Conservation (phyloP, 768 basidiomycete species). For the Pluteus cervinus region DNA sequence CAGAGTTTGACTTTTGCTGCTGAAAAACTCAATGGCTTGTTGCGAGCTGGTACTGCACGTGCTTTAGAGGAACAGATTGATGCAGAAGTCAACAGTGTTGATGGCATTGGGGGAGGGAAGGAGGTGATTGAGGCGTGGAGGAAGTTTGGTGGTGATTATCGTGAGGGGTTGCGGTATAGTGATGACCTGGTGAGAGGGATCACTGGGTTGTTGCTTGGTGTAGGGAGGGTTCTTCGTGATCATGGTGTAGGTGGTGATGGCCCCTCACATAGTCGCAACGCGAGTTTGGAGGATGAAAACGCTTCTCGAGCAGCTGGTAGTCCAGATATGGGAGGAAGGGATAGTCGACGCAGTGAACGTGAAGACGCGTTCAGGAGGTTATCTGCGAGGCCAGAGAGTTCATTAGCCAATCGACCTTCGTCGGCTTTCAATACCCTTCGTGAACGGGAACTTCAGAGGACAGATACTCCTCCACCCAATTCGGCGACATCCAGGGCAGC, state of each 20-base stretch:
- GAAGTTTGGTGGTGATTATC: constrained; percentile 61
- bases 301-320: constrained; percentile 32
- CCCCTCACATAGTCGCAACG: constrained; percentile 8
- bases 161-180: constrained; percentile 64
- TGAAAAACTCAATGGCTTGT: constrained; percentile 58
- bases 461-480: constrained; percentile 17
- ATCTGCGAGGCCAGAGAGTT: constrained; percentile 29
- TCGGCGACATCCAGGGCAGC: constrained; percentile 1
- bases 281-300: too few species aligned
- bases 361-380: constrained; percentile 32
- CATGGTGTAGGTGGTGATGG: constrained; percentile 10
- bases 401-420: constrained; percentile 26
- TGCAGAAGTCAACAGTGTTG: constrained; percentile 34
- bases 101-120: constrained; percentile 11
- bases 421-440: constrained; percentile 22
- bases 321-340: constrained; percentile 12
- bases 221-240: constrained; percentile 66
- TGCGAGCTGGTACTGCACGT: constrained; percentile 47
- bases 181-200: constrained; percentile 76
- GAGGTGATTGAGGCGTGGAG: constrained; percentile 60
- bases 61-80: constrained; percentile 74
- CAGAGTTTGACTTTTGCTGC: constrained; percentile 58
- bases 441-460: constrained; percentile 18
- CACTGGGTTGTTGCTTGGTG: constrained; percentile 71
- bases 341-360: constrained; percentile 28